A percentile compares a stretch with the other conserved stretches of the same genome.
Conservation (phyloP, 1,284 basidiomycete species). For the Agaricales sp. region DNA sequence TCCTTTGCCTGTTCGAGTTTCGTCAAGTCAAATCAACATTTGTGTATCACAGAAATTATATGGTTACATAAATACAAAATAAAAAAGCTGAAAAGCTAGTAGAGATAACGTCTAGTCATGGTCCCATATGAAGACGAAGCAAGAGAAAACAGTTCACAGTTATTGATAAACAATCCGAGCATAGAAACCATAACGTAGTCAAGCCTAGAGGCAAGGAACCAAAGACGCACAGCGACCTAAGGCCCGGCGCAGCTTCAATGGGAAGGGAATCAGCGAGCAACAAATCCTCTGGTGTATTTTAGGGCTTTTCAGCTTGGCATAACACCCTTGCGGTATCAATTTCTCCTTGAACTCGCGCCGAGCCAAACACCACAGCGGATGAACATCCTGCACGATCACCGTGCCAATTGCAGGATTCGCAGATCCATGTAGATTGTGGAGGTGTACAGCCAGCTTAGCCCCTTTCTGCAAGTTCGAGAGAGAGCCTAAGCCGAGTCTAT, state of each 20-base stretch:
- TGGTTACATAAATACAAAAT: no score
- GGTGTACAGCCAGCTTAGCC: conserved; percentile 47
- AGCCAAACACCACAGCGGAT: conserved; percentile 47
- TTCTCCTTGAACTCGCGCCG: conserved; percentile 26
- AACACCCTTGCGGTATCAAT: conserved; percentile 28
- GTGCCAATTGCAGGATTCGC: conserved; percentile 41
- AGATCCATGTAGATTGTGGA: conserved; percentile 46
- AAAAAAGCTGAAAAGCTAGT: no score
- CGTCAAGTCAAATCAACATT: no score
- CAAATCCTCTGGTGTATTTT: not conserved
- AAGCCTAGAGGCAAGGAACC: not conserved
- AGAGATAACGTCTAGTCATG: no score
- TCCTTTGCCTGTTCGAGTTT: no score
- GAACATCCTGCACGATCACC: conserved; percentile 37
- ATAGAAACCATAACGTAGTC: not conserved
- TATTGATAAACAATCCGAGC: no score
- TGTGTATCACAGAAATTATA: no score
- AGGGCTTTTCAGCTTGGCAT: conserved; percentile 24
- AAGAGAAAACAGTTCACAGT: not conserved
- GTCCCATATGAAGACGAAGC: not conserved
- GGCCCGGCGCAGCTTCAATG: not conserved
- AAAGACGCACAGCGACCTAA: not conserved
- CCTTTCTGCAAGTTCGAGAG: conserved; percentile 51
- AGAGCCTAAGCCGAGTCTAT: conserved; percentile 43
- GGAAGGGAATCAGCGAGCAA: not conserved